Evolutionary conservation across 2,329 filamentous ascomycete genomes (phyloP).

Genomic region (Verticillium isaacii): DNA sequence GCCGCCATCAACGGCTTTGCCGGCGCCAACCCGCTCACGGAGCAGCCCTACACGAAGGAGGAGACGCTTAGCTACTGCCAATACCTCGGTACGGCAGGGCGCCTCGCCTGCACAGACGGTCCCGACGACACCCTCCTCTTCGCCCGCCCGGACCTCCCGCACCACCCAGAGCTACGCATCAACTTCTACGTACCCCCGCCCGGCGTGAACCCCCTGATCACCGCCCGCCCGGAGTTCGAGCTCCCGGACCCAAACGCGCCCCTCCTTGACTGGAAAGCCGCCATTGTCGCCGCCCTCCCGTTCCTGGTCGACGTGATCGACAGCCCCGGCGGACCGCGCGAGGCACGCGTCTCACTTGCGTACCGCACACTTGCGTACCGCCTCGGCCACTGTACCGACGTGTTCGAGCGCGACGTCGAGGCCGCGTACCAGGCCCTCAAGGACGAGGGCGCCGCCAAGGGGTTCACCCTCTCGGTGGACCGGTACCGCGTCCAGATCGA

Average conservation of each 20-base stretch:
- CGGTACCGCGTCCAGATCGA: neutral
- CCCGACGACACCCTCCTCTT: slow-evolving; percentile 16
- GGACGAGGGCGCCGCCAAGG: slow-evolving; percentile 5
- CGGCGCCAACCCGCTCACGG: neutral
- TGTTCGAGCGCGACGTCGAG: neutral
- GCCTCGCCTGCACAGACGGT: neutral
- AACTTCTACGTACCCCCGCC: slow-evolving; percentile 10
- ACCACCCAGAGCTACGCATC: slow-evolving; percentile 26
- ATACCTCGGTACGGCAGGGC: neutral
- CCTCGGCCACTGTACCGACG: slow-evolving; percentile 17
- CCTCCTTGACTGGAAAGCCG: neutral
- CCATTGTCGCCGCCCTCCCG: neutral
- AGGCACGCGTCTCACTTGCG: neutral
- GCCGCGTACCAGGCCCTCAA: slow-evolving; percentile 7
- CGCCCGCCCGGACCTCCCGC: slow-evolving; percentile 17
- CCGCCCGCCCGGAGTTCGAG: neutral
- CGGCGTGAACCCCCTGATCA: neutral
- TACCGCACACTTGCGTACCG: slow-evolving; percentile 21
- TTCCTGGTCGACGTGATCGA: slow-evolving; percentile 11
- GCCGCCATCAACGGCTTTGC: slow-evolving; percentile 13
- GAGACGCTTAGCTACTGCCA: neutral
- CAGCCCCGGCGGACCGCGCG: neutral
- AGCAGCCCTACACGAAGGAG: neutral
- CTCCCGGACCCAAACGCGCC: neutral
- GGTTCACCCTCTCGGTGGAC: neutral